These are phyloP conservation scores for Canariomyces notabilis DNA, from an alignment of 2,329 filamentous ascomycete genomes.

Conservation along the genomic window DNA sequence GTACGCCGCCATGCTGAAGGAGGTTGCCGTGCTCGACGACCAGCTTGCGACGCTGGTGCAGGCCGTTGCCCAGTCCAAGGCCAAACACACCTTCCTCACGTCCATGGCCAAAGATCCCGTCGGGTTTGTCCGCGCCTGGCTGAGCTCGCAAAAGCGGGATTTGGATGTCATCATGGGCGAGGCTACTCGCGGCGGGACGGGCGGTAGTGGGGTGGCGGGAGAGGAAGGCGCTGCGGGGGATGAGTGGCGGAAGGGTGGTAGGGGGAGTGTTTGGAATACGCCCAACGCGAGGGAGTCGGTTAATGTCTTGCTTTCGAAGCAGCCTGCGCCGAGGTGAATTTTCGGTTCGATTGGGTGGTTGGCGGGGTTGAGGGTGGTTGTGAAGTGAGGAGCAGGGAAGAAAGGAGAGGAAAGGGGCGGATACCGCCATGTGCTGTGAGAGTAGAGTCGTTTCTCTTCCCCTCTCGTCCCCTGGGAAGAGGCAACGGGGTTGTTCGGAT, in stretches of 20 bases:
- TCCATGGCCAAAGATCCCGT: conserved; percentile 76
- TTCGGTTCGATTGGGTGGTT: too few species aligned
- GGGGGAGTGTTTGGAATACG: conserved; percentile 51
- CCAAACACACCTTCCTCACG: conserved; percentile 83
- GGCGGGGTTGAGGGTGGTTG: neutral
- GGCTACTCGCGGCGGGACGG: conserved; percentile 60
- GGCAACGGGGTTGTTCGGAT: too few species aligned
- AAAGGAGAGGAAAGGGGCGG: too few species aligned
- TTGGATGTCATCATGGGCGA: conserved; percentile 85
- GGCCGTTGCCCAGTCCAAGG: conserved; percentile 76
- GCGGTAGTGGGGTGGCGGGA: conserved; percentile 31
- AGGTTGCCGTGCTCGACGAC: conserved; percentile 74
- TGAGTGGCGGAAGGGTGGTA: conserved; percentile 63
- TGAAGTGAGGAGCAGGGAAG: neutral
- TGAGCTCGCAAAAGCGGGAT: conserved; percentile 85
- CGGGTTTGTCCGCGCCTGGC: conserved; percentile 79
- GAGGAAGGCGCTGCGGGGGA: conserved; percentile 49
- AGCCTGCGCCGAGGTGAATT: conserved; percentile 28
- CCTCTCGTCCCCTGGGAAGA: too few species aligned
- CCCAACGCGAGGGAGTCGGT: conserved; percentile 59
- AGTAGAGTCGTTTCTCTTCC: too few species aligned
- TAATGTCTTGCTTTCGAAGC: conserved; percentile 54
- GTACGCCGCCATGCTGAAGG: conserved; percentile 67
- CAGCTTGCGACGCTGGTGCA: conserved; percentile 79
- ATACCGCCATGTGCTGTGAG: too few species aligned